Conservation (phyloP, 108 stramenopile species). For the Skeletonema marinoi region DNA sequence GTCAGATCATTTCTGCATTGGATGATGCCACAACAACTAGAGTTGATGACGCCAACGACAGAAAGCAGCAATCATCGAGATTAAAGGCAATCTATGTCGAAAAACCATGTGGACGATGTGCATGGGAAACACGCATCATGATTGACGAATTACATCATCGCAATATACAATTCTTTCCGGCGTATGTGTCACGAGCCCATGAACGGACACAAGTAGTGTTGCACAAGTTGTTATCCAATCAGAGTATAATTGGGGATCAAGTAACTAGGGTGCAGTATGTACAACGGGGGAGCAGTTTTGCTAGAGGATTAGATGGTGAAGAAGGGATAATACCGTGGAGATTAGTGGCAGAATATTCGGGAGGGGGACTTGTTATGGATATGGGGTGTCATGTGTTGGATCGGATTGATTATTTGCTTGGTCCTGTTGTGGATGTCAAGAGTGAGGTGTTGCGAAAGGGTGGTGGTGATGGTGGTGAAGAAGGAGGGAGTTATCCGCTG, state of each 20-base stretch:
- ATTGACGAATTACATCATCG: conserved; percentile 14
- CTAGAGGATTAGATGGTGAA: conserved; percentile 39
- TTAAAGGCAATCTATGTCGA: conserved; percentile 58
- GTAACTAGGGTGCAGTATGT: conserved; percentile 18
- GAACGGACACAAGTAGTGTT: conserved; percentile 49
- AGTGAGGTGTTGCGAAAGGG: conserved; percentile 33
- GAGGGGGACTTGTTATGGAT: conserved; percentile 71
- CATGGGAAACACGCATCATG: conserved; percentile 49
- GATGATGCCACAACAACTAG: conserved; percentile 10
- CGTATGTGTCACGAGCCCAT: conserved; percentile 64
- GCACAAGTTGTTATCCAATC: conserved; percentile 15
- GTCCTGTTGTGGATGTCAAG: conserved; percentile 50
- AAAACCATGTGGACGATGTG: conserved; percentile 69
- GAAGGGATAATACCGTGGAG: conserved; percentile 48
- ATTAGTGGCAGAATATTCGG: conserved; percentile 47
- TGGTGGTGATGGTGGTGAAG: background rate
- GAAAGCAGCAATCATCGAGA: background rate
- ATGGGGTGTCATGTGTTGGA: conserved; percentile 70
- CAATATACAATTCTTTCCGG: conserved; percentile 52
- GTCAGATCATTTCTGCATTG: conserved; percentile 25
- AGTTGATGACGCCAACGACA: conserved; percentile 11
- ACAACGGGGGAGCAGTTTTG: conserved; percentile 18
- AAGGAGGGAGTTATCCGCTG: conserved; percentile 9
- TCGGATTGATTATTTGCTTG: conserved; percentile 67
- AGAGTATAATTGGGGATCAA: conserved; percentile 41